Evolutionary conservation across 768 basidiomycete genomes (phyloP).

Genomic region (Pisolithus orientalis): DNA sequence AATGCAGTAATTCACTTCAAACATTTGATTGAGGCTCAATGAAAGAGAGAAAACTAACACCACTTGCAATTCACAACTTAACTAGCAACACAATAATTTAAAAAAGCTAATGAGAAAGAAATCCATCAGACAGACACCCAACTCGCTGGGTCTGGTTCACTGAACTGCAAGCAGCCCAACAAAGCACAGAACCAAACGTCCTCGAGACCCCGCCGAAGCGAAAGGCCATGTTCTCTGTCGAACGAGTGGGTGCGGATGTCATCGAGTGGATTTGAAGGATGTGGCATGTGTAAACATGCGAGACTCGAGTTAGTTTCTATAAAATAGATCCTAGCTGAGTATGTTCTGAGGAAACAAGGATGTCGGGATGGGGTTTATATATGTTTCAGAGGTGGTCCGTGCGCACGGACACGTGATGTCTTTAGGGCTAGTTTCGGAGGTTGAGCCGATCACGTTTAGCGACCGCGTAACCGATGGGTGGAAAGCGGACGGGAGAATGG

Average conservation of each 20-base stretch:
- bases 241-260: slow-evolving; percentile 59
- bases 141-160: slow-evolving; percentile 39
- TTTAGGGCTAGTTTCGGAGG: background rate
- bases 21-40: no score
- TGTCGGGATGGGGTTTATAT: slow-evolving; percentile 25
- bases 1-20: no score
- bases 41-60: no score
- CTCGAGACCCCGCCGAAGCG: slow-evolving; percentile 41
- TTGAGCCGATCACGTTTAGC: background rate
- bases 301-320: slow-evolving; percentile 77
- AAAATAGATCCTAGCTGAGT: slow-evolving; percentile 79
- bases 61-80: no score
- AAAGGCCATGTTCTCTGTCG: slow-evolving; percentile 56
- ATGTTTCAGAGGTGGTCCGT: slow-evolving; percentile 29
- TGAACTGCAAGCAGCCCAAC: slow-evolving; percentile 23
- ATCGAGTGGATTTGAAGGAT: slow-evolving; percentile 69
- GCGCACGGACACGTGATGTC: slow-evolving; percentile 20
- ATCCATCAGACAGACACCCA: slow-evolving; percentile 64
- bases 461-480: background rate
- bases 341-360: slow-evolving; percentile 50
- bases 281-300: slow-evolving; percentile 75
- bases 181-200: slow-evolving; percentile 49
- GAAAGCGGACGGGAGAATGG: no score
- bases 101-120: slow-evolving; percentile 14
- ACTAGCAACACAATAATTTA: background rate